These are phyloP conservation scores for Glycine tomentella DNA, from an alignment of 306 rosid genomes.

Conservation along the genomic window DNA sequence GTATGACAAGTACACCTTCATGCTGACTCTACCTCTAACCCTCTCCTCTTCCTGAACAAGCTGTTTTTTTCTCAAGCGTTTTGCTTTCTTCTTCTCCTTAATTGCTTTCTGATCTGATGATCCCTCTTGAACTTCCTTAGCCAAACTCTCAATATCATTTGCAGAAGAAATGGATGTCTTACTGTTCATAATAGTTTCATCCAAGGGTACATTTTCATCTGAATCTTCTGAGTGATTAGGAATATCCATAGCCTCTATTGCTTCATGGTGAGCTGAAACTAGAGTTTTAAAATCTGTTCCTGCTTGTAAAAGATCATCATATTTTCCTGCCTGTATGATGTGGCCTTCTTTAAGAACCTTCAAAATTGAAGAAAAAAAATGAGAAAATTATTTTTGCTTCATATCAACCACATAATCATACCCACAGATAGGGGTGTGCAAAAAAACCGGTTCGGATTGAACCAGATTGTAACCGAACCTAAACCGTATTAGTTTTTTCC, in stretches of 20 bases:
- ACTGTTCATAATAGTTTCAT: conserved; percentile 53
- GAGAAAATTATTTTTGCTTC: conserved; percentile 16
- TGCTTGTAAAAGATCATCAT: conserved; percentile 95
- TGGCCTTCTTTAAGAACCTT: conserved; percentile 92
- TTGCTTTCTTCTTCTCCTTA: conserved; percentile 92
- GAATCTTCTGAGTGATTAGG: conserved; percentile 90
- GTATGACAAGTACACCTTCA: conserved; percentile 94
- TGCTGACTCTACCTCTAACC: conserved; percentile 97
- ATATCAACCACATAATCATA: conserved; percentile 17
- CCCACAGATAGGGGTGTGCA: not conserved
- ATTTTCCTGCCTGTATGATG: conserved; percentile 92
- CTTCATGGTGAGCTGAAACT: conserved; percentile 97
- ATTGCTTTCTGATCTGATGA: conserved; percentile 73
- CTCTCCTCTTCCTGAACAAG: conserved; percentile 99
- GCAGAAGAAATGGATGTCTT: conserved; percentile 58
- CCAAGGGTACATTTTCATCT: conserved; percentile 69
- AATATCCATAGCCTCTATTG: conserved; percentile 97
- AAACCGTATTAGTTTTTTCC: too few relatives aligned
- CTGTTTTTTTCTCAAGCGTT: conserved; percentile 87
- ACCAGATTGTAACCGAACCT: too few relatives aligned
- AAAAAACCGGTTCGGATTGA: too few relatives aligned
- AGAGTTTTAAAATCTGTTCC: conserved; percentile 94
- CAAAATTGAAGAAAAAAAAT: conserved; percentile 42
- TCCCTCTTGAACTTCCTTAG: conserved; percentile 90
- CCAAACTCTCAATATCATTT: conserved; percentile 66